Evolutionary conservation across 78 protist genomes (phyloP), one percentile per base, ranked within the genome.

Genomic region (Dictyostelium brefeldianum): DNA sequence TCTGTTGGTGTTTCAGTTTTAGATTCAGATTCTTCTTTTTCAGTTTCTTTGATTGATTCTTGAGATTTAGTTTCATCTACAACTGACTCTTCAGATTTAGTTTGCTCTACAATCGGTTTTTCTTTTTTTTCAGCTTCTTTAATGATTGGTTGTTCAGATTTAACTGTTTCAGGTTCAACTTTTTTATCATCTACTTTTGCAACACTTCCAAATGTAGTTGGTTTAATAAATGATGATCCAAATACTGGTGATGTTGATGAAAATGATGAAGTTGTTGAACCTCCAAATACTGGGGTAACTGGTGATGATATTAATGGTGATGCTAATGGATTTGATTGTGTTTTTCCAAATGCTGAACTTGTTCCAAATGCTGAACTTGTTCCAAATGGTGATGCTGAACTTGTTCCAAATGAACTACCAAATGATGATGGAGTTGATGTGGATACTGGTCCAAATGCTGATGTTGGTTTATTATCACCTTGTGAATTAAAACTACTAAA

Each of bases 391-490:
- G 56, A 51, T 51, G 56, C 4, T 51, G 56, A 48, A 48, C 5
- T 51, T 36, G 43, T 3, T 51, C 56, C 56, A 51, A 51, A 51
- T 29, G 11, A 18, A 29, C 47, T 65, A 14, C 73, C 73, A 65
- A 65, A 65, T 65, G 73, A 18, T 14, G 73, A 20, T 20, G 69
- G 5, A 6, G 69, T 7, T 22, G 10, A 22, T n/a, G 5, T 22
- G n/a, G 69, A 59, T 22, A 59, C 31, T 65, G 73, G 73, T 14
- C 73, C 73, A 65, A 65, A 65, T 65, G 73, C 73, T 29, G 73
- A 65, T 27, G 27, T 29, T 29, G 47, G 47, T 14, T 51, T 51
- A 12, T 51, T 51, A 51, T 8, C 15, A 51, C 56, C 56, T 22
- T 29, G 46, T 14, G 73, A 65, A 29, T 5, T 65, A 51, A 51